Evolutionary conservation across 2,329 filamentous ascomycete species (phyloP), one percentile per base, ranked within the genome.

Genomic region (Verticillium zaregamsianum): DNA sequence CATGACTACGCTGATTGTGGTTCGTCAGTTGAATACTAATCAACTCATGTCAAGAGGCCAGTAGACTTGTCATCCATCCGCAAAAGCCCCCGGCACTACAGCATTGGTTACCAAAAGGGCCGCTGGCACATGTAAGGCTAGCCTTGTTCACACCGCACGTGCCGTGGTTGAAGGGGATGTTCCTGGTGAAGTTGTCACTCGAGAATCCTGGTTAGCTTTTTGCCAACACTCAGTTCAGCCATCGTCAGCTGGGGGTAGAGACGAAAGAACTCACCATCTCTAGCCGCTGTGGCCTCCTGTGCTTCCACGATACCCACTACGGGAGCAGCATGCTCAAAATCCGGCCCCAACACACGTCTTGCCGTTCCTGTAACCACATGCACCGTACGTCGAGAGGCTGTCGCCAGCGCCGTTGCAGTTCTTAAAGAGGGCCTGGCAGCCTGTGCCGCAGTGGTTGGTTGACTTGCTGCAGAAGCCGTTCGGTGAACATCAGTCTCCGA

Each of bases 11-110:
- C 17, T 45, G 39, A 45, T n/a, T n/a, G 39, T 15, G n/a, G n/a
- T 17, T 1, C 5, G 39, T 45, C 20, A 45, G 39, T n/a, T 3
- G 39, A 45, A 8, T 5, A n/a, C 5, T n/a, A 5, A 45, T 8
- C 17, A n/a, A 6, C 5, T 45, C 15, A 45, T 15, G 20, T n/a
- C 39, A 37, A 15, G 11, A 45, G 39, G 9, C 15, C 17, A 8
- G 15, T 45, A 45, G n/a, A 45, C 39, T 45, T n/a, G 20, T 8
- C 39, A 45, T 7, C 39, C 39, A 9, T 6, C 66, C 66, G 39
- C 67, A 68, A 58, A 64, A 68, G 12, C 67, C 67, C 8, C 56
- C 64, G 11, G 55, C 8, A 17, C 66, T 67, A 45, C 66, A 68
- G 55, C 67, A 68, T 39, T 62, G 60, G 57, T 60, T 25, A 31